Conservation (phyloP, 441 rosid genomes). For the Raphanus hybrid region DNA sequence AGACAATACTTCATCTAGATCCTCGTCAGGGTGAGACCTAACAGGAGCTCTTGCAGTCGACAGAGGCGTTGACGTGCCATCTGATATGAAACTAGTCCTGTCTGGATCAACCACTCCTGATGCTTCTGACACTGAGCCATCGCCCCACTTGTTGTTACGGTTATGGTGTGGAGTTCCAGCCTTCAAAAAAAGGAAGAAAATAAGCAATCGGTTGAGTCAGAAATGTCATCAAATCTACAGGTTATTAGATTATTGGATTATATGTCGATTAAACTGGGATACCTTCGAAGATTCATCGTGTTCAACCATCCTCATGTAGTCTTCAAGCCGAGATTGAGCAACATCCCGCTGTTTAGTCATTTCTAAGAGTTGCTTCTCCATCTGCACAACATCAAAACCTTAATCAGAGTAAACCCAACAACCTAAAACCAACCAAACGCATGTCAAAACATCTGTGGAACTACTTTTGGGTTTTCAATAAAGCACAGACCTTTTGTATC, state of each 20-base stretch:
- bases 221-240: constrained; percentile 12
- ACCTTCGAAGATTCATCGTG: constrained; percentile 57
- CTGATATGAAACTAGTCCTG: constrained; percentile 54
- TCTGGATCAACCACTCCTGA: constrained; percentile 53
- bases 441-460: constrained; percentile 10
- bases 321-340: constrained; percentile 83
- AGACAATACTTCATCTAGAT: constrained; percentile 47
- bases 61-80: constrained; percentile 52
- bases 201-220: constrained; percentile 2
- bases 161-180: constrained; percentile 44
- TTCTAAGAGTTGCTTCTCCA: constrained; percentile 81
- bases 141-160: constrained; percentile 63
- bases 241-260: constrained; percentile 1
- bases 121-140: constrained; percentile 68
- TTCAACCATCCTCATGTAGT: constrained; percentile 66
- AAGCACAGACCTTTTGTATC: constrained; percentile 72
- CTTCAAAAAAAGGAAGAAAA: constrained; percentile 43
- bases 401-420: constrained; percentile 22
- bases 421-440: constrained; percentile 12
- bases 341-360: constrained; percentile 79
- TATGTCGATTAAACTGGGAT: constrained; percentile 5
- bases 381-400: constrained; percentile 53
- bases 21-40: constrained; percentile 49
- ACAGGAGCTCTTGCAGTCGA: constrained; percentile 52
- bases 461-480: constrained; percentile 14